A percentile compares a stretch with the other conserved stretches of the same genome.
Evolutionary conservation across 1,284 basidiomycete genomes (phyloP).

Genomic region (Chondrostereum purpureum): DNA sequence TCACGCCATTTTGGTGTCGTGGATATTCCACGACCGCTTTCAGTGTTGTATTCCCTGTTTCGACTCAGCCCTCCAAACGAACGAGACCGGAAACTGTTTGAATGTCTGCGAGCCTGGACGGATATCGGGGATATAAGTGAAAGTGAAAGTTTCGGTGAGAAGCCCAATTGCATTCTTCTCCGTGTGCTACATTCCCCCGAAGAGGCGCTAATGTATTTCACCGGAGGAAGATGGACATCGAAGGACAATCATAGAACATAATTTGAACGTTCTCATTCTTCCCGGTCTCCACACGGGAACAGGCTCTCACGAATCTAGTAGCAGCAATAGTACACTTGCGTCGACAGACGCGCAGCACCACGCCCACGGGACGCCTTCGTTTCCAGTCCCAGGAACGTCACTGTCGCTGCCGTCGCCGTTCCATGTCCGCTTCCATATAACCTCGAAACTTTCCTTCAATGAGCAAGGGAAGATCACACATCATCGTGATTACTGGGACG

Average conservation of each 20-base stretch:
- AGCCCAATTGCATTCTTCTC: conserved; percentile 2
- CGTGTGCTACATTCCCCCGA: no score
- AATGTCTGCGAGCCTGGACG: conserved; percentile 59
- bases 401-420: conserved; percentile 58
- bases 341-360: conserved; percentile 10
- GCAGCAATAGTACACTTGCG: no score
- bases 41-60: conserved; percentile 51
- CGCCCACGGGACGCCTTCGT: conserved; percentile 29
- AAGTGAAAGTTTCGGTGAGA: conserved; percentile 69
- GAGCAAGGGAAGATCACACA: conserved; percentile 67
- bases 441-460: conserved; percentile 67
- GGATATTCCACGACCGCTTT: conserved; percentile 58
- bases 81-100: conserved; percentile 43
- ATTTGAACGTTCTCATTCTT: conserved; percentile 48
- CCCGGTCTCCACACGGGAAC: conserved; percentile 42
- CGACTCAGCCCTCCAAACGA: conserved; percentile 34
- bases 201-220: conserved; percentile 8
- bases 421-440: conserved; percentile 61
- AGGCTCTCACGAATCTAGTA: no score
- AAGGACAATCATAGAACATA: conserved; percentile 66
- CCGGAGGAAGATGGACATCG: conserved; percentile 53
- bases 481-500: conserved; percentile 72
- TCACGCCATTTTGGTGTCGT: conserved; percentile 50
- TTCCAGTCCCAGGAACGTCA: conserved; percentile 47
- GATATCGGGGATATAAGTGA: conserved; percentile 69